phyloP scores from a whole-genome alignment of 495 filamentous ascomycete species.

The Aspergillus hancockii region DNA sequence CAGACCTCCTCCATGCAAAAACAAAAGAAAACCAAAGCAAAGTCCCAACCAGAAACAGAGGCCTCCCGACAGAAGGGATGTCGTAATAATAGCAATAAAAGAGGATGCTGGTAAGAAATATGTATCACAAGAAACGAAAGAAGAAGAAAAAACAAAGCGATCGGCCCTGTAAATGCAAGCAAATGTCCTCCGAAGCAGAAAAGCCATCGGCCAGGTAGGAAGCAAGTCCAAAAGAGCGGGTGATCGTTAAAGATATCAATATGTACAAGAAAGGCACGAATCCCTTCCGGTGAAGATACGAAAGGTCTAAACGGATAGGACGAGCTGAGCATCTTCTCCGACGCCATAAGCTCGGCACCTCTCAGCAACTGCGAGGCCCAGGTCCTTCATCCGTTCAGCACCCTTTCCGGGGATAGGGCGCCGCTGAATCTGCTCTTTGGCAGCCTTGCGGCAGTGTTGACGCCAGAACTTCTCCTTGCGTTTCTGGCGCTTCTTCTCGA shows the following conservation, averaged over 20 bases:
- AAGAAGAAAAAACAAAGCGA: conserved; percentile 16
- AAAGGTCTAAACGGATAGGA: conserved; percentile 69
- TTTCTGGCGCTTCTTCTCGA: conserved; percentile 89
- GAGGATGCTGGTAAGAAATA: conserved; percentile 19
- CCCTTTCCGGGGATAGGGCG: conserved; percentile 76
- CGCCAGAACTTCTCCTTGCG: conserved; percentile 87
- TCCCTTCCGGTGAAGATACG: conserved; percentile 10
- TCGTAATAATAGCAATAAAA: conserved; percentile 20
- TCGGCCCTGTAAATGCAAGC: conserved; percentile 33
- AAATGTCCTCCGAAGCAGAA: conserved; percentile 16
- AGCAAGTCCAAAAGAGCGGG: conserved; percentile 14
- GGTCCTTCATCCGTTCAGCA: conserved; percentile 88
- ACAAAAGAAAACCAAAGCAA: conserved; percentile 30
- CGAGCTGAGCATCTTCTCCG: conserved; percentile 65
- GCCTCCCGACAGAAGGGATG: conserved; percentile 27
- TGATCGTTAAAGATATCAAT: conserved; percentile 31
- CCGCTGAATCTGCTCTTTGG: conserved; percentile 59
- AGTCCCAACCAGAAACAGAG: conserved; percentile 19
- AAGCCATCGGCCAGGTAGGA: conserved; percentile 3
- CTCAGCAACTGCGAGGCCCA: conserved; percentile 84
- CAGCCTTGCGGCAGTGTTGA: conserved; percentile 72
- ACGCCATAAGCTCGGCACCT: conserved; percentile 65
- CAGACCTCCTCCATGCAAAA: conserved; percentile 38
- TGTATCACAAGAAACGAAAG: conserved; percentile 20
- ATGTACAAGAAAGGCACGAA: conserved; percentile 40